Conservation (phyloP, 805 yeast species). For the Candida silvicultrix region DNA sequence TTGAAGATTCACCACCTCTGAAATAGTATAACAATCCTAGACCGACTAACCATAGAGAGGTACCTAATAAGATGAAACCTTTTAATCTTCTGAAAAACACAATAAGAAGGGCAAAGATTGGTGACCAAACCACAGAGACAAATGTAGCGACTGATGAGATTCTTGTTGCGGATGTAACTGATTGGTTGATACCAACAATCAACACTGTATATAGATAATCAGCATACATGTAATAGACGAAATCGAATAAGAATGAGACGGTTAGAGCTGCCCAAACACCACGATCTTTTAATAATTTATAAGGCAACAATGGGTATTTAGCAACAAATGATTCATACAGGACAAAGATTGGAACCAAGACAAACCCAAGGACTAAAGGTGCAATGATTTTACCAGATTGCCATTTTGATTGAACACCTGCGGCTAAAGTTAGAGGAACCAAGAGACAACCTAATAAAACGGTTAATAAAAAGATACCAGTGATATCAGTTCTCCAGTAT, state of each 20-base stretch:
- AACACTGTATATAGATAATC: constrained; percentile 65
- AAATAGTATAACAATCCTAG: constrained; percentile 51
- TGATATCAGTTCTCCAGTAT: constrained; percentile 60
- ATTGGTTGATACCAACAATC: constrained; percentile 54
- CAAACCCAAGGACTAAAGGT: constrained; percentile 63
- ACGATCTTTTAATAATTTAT: constrained; percentile 52
- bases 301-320: constrained; percentile 58
- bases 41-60: constrained; percentile 49
- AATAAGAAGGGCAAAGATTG: constrained; percentile 49
- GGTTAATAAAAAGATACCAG: constrained; percentile 53
- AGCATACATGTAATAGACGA: constrained; percentile 63
- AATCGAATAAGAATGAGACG: constrained; percentile 52
- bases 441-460: constrained; percentile 57
- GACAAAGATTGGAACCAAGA: constrained; percentile 47
- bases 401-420: constrained; percentile 55
- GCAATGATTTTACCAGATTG: constrained; percentile 53
- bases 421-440: constrained; percentile 73
- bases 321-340: constrained; percentile 54
- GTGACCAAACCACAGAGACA: constrained; percentile 52
- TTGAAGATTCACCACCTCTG: constrained; percentile 46
- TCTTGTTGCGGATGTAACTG: constrained; percentile 55
- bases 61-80: constrained; percentile 52
- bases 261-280: constrained; percentile 66
- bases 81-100: constrained; percentile 44
- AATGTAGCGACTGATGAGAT: constrained; percentile 55